These are phyloP conservation scores for Trametes elegans DNA, from an alignment of 768 basidiomycete genomes.

Conservation along the genomic window DNA sequence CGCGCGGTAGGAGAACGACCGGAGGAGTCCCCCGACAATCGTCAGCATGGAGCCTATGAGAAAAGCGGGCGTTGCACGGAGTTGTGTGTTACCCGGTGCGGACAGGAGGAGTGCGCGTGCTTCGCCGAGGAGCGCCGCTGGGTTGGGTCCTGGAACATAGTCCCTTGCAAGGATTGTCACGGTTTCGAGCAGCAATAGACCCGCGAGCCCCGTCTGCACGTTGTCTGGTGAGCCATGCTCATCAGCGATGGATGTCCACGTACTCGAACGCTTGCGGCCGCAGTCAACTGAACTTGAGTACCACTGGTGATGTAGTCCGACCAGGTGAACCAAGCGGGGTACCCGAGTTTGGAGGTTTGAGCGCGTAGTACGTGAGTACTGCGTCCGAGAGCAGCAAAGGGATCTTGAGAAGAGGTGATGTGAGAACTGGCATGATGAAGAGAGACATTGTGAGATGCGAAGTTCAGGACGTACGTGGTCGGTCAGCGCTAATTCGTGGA, in stretches of 20 bases:
- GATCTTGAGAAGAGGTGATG: constrained; percentile 4
- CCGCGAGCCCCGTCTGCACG: background rate
- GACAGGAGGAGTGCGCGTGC: background rate
- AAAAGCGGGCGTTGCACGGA: background rate
- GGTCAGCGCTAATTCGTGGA: background rate
- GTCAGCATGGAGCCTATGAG: background rate
- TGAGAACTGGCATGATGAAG: background rate
- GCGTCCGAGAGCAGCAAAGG: constrained; percentile 2
- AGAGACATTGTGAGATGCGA: background rate
- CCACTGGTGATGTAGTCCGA: background rate
- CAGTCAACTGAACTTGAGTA: background rate
- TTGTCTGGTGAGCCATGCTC: no score
- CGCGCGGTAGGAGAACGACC: constrained; percentile 4
- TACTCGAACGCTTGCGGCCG: background rate
- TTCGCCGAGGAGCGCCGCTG: background rate
- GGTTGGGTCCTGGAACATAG: background rate
- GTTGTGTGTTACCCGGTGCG: background rate
- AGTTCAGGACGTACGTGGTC: background rate
- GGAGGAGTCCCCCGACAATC: background rate
- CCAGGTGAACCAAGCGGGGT: background rate
- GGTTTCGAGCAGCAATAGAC: background rate
- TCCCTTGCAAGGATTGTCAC: background rate
- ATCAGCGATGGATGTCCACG: no score
- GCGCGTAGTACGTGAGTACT: background rate
- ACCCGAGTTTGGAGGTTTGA: background rate